Base-by-base conservation (phyloP, 139 green algal species). In the Coccomyxa sp. region DNA sequence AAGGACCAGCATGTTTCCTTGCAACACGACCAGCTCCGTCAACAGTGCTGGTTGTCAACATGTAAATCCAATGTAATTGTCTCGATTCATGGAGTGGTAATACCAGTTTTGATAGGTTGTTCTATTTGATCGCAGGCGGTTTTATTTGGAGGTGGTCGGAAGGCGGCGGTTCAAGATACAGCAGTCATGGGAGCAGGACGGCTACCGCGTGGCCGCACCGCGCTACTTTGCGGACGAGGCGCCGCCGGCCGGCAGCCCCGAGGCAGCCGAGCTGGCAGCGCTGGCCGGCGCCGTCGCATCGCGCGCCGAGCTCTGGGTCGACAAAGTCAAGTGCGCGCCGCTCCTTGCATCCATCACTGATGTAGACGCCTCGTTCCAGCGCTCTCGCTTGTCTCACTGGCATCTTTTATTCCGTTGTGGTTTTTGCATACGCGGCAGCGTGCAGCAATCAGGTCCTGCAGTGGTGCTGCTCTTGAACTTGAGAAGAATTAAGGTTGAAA, bases 131-230 rank as follows among this genome's bases (percentile, higher is more conserved):
- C 81, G 25, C 85, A 93, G 90, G 27, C 86, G 93, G 1, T 96
- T 89, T 79, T 92, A 93, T 82, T 75, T 97, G 18, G 93, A 96
- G 84, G 81, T 97, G 13, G 60, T 90, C 13, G 93, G 91, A 0
- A 67, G 86, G 66, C 88, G 89, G n/a, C 90, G 93, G 38, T 89
- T 96, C 71, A 28, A 66, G 18, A 82, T 94, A 10, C 31, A 60
- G 0, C 78, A 85, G 13, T 51, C 67, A 16, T 87, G 85, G 68
- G 93, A 97, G 80, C 84, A 88, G 82, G 94, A 97, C 79, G 93
- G 93, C 0, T 97, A 97, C 87, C 87, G 92, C 0, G 85, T 96
- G 32, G 93, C 84, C 13, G 81, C 76, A 0, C 82, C 86, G 3
- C n/a, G 82, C 75, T 89, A 86, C 57, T 67, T 91, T 14, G 12